Evolutionary conservation across 2,329 filamentous ascomycete species (phyloP), one percentile per base, ranked within the genome.

Genomic region (Grosmannia huntii): DNA sequence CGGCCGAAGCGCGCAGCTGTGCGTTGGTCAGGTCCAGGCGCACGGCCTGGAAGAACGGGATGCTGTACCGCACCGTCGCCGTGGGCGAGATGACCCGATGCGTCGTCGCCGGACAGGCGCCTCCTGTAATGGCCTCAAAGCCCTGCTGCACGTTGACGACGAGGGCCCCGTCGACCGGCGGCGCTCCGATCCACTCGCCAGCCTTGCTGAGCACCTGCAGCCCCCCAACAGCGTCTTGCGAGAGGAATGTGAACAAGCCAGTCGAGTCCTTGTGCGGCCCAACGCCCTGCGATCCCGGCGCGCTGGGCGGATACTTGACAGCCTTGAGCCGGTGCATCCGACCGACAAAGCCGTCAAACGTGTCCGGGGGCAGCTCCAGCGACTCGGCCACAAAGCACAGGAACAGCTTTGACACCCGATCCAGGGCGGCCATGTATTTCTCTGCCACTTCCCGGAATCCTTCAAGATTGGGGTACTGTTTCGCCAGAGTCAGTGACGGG

Each of bases 241-340:
- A 75, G 3, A 85, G 73, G 61, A 85, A 84, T 0, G 82, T 84
- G 69, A 82, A 81, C 78, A 80, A 84, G 2, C 81, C 81, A 0
- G 80, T 83, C 0, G 77, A 83, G 65, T 82, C 80, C 63, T 84
- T 84, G 68, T 84, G 81, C 0, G 82, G 76, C 0, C 81, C 81
- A 1, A 84, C 80, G 1, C 81, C 81, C 67, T 83, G 80, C 3
- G 56, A 38, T 14, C 53, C 58, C 3, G 46, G 38, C 0, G 56
- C 55, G 1, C 62, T 60, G 0, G 70, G 64, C 1, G 79, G 78
- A 60, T 84, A 83, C 59, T 75, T 76, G 4, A 82, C 71, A 3
- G 84, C 69, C 63, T 84, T 82, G 52, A 85, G 73, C 9, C 82
- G 77, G 65, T 85, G 80, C 60, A 84, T 81, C 46, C 75, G 71